These are phyloP conservation scores for Triangularia verruculosa DNA, from an alignment of 2,329 filamentous ascomycete genomes.

Conservation along the genomic window DNA sequence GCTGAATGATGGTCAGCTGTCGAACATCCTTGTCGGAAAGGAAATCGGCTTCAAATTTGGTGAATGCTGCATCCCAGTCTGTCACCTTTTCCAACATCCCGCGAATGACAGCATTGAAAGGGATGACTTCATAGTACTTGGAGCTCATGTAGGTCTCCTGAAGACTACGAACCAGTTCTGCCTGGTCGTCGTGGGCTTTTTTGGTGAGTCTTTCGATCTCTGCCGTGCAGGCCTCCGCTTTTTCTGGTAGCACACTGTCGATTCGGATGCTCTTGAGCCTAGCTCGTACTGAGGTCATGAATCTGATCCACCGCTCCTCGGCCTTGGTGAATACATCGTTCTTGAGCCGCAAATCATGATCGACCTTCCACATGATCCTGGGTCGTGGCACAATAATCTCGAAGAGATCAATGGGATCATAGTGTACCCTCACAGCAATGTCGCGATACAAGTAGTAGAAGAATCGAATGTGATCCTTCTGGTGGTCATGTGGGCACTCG, in stretches of 20 bases:
- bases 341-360: slow-evolving; percentile 86
- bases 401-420: slow-evolving; percentile 86
- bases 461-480: slow-evolving; percentile 87
- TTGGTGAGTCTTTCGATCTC: slow-evolving; percentile 77
- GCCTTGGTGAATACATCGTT: slow-evolving; percentile 84
- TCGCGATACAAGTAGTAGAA: slow-evolving; percentile 74
- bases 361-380: slow-evolving; percentile 95
- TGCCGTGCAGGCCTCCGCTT: slow-evolving; percentile 73
- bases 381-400: slow-evolving; percentile 91
- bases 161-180: slow-evolving; percentile 68
- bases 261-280: slow-evolving; percentile 86
- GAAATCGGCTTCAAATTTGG: slow-evolving; percentile 88
- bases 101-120: slow-evolving; percentile 82
- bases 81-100: slow-evolving; percentile 90
- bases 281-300: slow-evolving; percentile 82
- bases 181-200: slow-evolving; percentile 80
- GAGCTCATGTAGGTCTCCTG: slow-evolving; percentile 91
- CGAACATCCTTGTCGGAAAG: slow-evolving; percentile 96
- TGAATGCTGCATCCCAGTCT: slow-evolving; percentile 88
- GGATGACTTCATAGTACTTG: slow-evolving; percentile 95
- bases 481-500: slow-evolving; percentile 82
- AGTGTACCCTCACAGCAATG: slow-evolving; percentile 82
- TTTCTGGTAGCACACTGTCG: slow-evolving; percentile 85
- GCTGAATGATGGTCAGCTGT: slow-evolving; percentile 83
- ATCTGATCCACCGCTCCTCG: slow-evolving; percentile 78